Conservation (phyloP, 345 rosid genomes). For the Eucalyptus victrix region DNA sequence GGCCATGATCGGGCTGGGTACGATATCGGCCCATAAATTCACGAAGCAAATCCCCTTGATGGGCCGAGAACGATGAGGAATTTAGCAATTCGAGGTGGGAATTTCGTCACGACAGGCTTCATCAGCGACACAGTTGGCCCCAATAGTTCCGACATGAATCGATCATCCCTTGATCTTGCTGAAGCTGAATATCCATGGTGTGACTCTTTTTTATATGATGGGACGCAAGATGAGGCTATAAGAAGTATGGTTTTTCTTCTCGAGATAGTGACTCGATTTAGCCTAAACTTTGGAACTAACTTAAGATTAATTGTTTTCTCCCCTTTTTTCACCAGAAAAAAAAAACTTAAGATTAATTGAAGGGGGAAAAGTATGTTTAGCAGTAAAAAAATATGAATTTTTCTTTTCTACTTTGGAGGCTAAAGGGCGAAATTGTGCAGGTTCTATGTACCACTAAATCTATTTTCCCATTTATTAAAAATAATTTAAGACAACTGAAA, state of each 20-base stretch:
- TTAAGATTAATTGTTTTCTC: not conserved
- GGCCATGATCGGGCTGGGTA: not conserved
- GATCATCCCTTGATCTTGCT: not conserved
- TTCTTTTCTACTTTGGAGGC: not conserved
- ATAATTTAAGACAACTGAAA: not conserved
- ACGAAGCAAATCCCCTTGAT: not conserved
- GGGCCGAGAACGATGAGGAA: not conserved
- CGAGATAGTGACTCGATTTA: not conserved
- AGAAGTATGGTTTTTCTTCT: not conserved
- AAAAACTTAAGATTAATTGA: not conserved
- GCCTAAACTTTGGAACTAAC: not conserved
- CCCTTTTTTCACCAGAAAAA: too few relatives aligned
- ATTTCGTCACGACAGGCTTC: not conserved
- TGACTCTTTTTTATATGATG: not conserved
- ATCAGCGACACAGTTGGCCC: not conserved
- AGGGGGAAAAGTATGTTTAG: not conserved
- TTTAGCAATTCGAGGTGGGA: not conserved
- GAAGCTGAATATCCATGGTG: not conserved
- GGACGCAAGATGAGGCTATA: not conserved
- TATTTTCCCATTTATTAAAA: not conserved
- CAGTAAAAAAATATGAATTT: not conserved
- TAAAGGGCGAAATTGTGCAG: not conserved
- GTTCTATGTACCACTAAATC: not conserved
- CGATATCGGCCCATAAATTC: not conserved
- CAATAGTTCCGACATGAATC: not conserved